Evolutionary conservation across 1,284 basidiomycete species (phyloP), one percentile per base, ranked within the genome.

Genomic region (Thecaphora thlaspeos): DNA sequence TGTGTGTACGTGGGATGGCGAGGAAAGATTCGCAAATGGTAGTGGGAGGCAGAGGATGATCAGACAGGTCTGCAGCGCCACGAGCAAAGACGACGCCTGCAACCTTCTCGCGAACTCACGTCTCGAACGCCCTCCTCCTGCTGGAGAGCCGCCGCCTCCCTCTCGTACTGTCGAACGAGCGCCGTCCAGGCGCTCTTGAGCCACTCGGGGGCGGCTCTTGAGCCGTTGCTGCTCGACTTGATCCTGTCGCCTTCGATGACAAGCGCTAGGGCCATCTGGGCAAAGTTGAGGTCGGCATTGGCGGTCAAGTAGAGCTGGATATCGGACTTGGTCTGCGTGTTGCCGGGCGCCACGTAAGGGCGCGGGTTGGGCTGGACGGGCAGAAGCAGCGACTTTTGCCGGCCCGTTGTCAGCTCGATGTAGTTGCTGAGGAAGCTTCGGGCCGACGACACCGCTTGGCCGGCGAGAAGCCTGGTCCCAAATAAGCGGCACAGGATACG

Each of bases 301-400:
- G 62, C 72, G 9, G 73, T 73, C n/a, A 73, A 48, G 54, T 62
- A 73, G 23, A 77, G 66, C 34, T 61, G 41, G 14, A 49, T 4
- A 10, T 51, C 39, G 12, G 61, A 34, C 4, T 49, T 48, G 17
- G 58, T 26, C 7, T 59, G 28, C 8, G 8, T 30, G 28, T 7
- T 8, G 3, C 61, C 64, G 5, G 70, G 68, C 0, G 75, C 63
- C 22, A 58, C 42, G 49, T 73, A 77, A 2, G 74, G 66, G 4
- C 68, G 62, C 7, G 75, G 75, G 51, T 77, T 77, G 17, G 75
- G 75, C 21, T 59, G 51, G 28, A 74, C 65, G 9, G 75, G 71
- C 1, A 76, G 51, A 3, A 77, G 59, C n/a, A 77, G 67, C 15
- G 52, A 43, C 17, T 68, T 55, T 32, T 68, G 71, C 9, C 54